These are phyloP conservation scores for Aspergillus baeticus DNA, from an alignment of 495 filamentous ascomycete genomes.

Conservation along the genomic window DNA sequence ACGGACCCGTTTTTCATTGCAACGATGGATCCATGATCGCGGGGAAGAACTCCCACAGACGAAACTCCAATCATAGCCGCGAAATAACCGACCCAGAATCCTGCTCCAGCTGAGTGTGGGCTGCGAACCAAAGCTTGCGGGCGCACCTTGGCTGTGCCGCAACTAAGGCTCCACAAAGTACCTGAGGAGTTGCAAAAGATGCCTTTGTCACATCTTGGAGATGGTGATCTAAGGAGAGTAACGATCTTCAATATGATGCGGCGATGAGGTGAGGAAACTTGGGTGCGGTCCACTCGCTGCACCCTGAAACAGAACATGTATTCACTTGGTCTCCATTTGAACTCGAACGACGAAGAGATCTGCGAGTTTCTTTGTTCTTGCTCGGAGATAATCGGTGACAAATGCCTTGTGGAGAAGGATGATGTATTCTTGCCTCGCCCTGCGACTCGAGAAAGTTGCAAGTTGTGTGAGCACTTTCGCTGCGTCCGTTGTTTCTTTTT, in stretches of 20 bases:
- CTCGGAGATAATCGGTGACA: slow-evolving; percentile 2
- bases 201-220: background rate
- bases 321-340: no score
- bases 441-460: no score
- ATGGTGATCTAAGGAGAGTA: background rate
- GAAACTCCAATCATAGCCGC: background rate
- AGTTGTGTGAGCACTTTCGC: no score
- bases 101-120: background rate
- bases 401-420: slow-evolving; percentile 9
- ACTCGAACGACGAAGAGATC: no score
- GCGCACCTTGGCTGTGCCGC: slow-evolving; percentile 26
- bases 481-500: background rate
- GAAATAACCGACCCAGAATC: slow-evolving; percentile 4
- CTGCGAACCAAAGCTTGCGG: slow-evolving; percentile 18
- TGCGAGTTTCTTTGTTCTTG: no score
- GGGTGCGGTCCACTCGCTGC: background rate
- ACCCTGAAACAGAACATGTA: background rate
- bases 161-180: slow-evolving; percentile 7
- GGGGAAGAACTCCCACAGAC: background rate
- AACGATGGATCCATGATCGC: background rate
- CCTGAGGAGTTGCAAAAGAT: background rate
- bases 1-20: background rate
- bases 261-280: slow-evolving; percentile 3
- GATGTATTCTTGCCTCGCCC: background rate
- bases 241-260: slow-evolving; percentile 8